Evolutionary conservation across 139 green algal genomes (phyloP), one percentile per base, ranked within the genome.

Genomic region (Tetradesmus lagerheimii): DNA sequence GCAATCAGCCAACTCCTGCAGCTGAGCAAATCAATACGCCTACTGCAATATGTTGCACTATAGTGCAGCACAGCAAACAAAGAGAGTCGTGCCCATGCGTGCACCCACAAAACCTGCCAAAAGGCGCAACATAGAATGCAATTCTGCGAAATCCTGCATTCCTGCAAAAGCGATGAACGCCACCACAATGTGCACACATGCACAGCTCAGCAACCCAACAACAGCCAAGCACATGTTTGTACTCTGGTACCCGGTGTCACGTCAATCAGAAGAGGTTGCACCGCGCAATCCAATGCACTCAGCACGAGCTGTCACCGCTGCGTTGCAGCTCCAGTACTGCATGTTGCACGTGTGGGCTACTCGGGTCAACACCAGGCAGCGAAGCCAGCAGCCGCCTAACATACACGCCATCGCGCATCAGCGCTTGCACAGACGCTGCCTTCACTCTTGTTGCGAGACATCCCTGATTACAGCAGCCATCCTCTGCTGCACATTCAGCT

Each of bases 321-420:
- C 20, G 2, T 15, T 41, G 85, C 71, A 84, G 71, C 41, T 89
- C 34, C 18, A 1, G 15, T 27, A 88, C 27, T 11, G 83, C 83
- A 20, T 88, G 37, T 64, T 66, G 38, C 62, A 88, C 83, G 6
- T 43, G 57, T 2, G 38, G 38, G 47, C 37, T 37, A 15, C 31
- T 8, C 1, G 62, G 38, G 20, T 80, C 83, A 9, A 88, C 83
- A 31, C 83, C 83, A 57, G 83, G 83, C 37, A 88, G 64, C 4
- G 38, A n/a, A 16, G 64, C 41, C 83, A 88, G 83, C 83, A 88
- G 38, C 62, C 16, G 4, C 25, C 12, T 9, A 23, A 88, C 31
- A 29, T 66, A 64, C 11, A 4, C 0, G 3, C 37, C 38, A 31
- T 88, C 38, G 23, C 34, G 29, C 62, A 88, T 16, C 37, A 88